Conservation (phyloP, 306 rosid species). For the Quercus wislizeni region DNA sequence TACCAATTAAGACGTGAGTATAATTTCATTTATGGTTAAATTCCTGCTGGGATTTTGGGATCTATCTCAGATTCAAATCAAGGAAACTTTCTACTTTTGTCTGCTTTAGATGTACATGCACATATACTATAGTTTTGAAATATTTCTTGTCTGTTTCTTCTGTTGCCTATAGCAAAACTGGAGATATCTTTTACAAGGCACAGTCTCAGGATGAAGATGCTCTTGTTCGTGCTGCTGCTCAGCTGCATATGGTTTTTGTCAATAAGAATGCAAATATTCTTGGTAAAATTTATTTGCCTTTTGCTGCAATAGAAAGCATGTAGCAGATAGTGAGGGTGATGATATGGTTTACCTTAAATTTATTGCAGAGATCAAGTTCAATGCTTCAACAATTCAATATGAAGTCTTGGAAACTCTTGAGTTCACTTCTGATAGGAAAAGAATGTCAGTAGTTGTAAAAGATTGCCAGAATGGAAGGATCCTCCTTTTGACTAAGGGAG, state of each 20-base stretch:
- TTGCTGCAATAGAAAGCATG: slow-evolving; percentile 13
- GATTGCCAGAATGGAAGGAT: slow-evolving; percentile 89
- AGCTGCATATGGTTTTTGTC: slow-evolving; percentile 79
- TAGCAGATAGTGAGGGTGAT: slow-evolving; percentile 26
- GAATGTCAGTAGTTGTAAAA: slow-evolving; percentile 87
- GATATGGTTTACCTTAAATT: slow-evolving; percentile 19
- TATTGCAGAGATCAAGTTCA: slow-evolving; percentile 84
- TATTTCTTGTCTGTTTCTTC: slow-evolving; percentile 24
- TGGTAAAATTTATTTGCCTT: slow-evolving; percentile 45
- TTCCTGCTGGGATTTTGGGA: slow-evolving; percentile 18
- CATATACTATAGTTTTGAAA: slow-evolving; percentile 8
- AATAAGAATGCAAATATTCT: slow-evolving; percentile 65
- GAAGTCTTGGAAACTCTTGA: slow-evolving; percentile 91
- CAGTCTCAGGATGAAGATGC: slow-evolving; percentile 99
- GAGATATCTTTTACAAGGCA: slow-evolving; percentile 85
- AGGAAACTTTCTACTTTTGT: slow-evolving; percentile 4
- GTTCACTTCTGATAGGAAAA: slow-evolving; percentile 96
- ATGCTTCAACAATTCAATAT: slow-evolving; percentile 58
- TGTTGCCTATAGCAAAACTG: slow-evolving; percentile 65
- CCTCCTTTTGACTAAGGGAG: slow-evolving; percentile 87
- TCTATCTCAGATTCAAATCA: neutral
- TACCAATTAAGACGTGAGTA: slow-evolving; percentile 75
- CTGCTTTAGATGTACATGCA: neutral
- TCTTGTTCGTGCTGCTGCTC: slow-evolving; percentile 89
- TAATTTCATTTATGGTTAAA: slow-evolving; percentile 12